Conservation (phyloP, 768 basidiomycete species). For the Butyriboletus loyo region DNA sequence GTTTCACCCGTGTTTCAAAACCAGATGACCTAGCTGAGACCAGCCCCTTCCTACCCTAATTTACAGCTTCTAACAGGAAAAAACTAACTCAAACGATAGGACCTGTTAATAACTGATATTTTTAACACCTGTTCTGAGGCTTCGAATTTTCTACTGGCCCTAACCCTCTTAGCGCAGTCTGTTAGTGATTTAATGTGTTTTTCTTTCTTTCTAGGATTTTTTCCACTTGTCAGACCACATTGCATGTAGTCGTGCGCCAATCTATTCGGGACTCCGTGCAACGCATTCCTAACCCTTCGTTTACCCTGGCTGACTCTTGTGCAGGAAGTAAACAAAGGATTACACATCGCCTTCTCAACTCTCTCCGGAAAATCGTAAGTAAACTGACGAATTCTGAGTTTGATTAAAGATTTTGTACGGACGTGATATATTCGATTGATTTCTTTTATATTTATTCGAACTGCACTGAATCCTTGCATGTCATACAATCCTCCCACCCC, state of each 20-base stretch:
- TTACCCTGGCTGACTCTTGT: too few relatives aligned
- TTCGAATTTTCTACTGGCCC: neutral
- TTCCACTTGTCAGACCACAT: too few relatives aligned
- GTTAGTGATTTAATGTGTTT: neutral
- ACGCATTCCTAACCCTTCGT: neutral
- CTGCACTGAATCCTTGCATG: neutral
- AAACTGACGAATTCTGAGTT: neutral
- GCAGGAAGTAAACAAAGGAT: neutral
- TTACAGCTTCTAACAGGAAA: too few relatives aligned
- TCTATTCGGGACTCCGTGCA: neutral
- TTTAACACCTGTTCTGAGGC: neutral
- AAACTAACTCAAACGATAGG: too few relatives aligned
- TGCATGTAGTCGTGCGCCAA: too few relatives aligned
- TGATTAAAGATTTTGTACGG: neutral
- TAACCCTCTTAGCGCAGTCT: too few relatives aligned
- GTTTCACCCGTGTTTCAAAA: neutral
- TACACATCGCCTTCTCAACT: neutral
- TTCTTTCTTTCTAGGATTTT: neutral
- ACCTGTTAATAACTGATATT: too few relatives aligned
- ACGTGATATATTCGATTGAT: neutral
- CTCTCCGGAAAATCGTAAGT: neutral
- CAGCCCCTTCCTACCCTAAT: too few relatives aligned
- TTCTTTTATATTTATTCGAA: neutral
- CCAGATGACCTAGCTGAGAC: too few relatives aligned
- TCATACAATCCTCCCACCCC: neutral